These are phyloP conservation scores for Pseudoscleropodium purum DNA, from an alignment of 225 moss, liverwort and hornwort species.

Conservation along the genomic window DNA sequence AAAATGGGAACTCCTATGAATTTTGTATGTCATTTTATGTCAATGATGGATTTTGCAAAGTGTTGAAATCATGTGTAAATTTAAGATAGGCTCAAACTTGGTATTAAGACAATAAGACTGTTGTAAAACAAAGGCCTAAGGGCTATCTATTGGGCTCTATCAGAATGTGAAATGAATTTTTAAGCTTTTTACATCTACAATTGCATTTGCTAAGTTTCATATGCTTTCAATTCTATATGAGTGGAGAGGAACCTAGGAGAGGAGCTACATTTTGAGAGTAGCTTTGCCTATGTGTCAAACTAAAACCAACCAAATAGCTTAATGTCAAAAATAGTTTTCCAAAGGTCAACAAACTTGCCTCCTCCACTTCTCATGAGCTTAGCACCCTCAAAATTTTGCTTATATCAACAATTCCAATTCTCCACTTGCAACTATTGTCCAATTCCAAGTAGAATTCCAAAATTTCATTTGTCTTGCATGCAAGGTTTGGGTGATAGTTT, in stretches of 20 bases:
- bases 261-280: too few relatives aligned
- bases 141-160: accelerated
- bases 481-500: not conserved
- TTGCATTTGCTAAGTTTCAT: not conserved
- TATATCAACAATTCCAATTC: not conserved
- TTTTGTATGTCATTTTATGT: not conserved
- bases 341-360: not conserved
- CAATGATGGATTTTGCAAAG: accelerated
- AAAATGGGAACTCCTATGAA: accelerated
- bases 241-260: too few relatives aligned
- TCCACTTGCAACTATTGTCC: not conserved
- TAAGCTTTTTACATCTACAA: accelerated
- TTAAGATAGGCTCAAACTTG: not conserved
- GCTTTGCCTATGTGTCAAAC: not conserved
- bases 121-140: too few relatives aligned
- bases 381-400: not conserved
- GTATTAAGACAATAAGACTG: too few relatives aligned
- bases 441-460: not conserved
- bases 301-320: not conserved
- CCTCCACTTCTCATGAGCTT: not conserved
- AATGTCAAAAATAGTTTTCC: not conserved
- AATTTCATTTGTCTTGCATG: not conserved
- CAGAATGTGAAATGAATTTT: accelerated
- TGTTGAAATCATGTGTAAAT: not conserved
- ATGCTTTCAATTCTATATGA: not conserved